Evolutionary conservation across 768 basidiomycete genomes (phyloP).

Genomic region (Tulasnella sp.): DNA sequence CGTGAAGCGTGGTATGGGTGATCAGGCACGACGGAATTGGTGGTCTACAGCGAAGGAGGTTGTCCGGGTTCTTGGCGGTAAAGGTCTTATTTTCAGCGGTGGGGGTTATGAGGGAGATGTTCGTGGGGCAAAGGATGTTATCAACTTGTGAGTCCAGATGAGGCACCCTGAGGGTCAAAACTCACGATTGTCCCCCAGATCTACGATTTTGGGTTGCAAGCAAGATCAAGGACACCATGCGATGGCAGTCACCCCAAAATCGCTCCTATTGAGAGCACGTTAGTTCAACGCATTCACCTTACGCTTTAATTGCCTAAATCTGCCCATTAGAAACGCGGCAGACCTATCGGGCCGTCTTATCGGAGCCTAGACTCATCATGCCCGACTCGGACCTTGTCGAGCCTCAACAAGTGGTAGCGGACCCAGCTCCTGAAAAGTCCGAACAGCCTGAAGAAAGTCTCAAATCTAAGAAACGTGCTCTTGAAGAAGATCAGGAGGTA

Average conservation of each 20-base stretch:
- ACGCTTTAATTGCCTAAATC: background rate
- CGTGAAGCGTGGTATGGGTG: constrained; percentile 42
- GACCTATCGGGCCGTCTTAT: constrained; percentile 69
- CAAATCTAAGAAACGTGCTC: background rate
- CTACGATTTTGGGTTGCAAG: constrained; percentile 52
- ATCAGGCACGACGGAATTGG: constrained; percentile 68
- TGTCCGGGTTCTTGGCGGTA: constrained; percentile 68
- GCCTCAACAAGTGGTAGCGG: too few species aligned
- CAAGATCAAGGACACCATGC: constrained; percentile 59
- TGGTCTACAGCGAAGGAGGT: constrained; percentile 73
- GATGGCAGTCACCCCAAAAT: constrained; percentile 48
- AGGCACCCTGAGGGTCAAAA: background rate
- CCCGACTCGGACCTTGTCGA: too few species aligned
- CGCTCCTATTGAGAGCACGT: constrained; percentile 64
- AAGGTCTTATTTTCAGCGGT: constrained; percentile 59
- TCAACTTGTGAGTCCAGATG: constrained; percentile 51
- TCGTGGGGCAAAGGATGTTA: constrained; percentile 59
- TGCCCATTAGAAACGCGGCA: constrained; percentile 54
- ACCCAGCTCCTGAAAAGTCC: background rate
- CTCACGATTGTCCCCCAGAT: constrained; percentile 29
- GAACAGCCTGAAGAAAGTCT: background rate
- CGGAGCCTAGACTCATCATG: constrained; percentile 52
- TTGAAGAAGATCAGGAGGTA: background rate
- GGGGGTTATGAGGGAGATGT: constrained; percentile 54
- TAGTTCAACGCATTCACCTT: constrained; percentile 24